Base-by-base conservation (phyloP, 257 asterid genomes). In the Gynochthodes officinalis region DNA sequence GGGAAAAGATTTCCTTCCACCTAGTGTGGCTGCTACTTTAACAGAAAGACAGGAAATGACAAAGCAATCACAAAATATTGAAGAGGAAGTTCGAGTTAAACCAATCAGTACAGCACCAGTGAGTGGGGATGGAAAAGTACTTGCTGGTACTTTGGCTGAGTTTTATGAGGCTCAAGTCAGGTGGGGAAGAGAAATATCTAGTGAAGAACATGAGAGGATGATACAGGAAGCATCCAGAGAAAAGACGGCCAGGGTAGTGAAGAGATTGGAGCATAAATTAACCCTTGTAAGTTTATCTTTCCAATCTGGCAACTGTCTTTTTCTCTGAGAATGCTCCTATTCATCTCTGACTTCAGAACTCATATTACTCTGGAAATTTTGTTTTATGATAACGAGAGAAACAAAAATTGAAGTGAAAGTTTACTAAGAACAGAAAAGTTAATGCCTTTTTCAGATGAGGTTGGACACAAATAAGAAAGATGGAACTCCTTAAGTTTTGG, bases 1-100 rank as follows among this genome's bases (percentile, higher is more conserved):
- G 7, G 99, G 99, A 73, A 94, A 94, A 84, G 99, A 91, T 87
- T 94, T 91, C 76, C 88, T 94, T 46, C 96, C 99, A 23, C 90
- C 98, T 4, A 79, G 79, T 77, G 98, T 94, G 50, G 98, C 97
- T 69, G 59, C 88, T 82, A 92, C 88, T 80, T 81, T 94, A 80
- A 83, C 86, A 13, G 97, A 94, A 82, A 87, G 99, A 75, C 88
- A 87, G 83, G 95, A 94, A 81, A 80, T 85, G 77, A 85, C 98
- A 60, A 94, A 90, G 76, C 89, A 90, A 83, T 84, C 89, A 70
- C 93, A 91, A 84, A 91, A 88, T 66, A 90, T 84, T 68, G 99
- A 94, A 83, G 99, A 94, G 84, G 86, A 82, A 79, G 85, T 82
- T 21, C 85, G 96, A 75, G 84, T 58, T 64, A 84, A 75, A 72